Conservation (phyloP, 805 yeast genomes). For the Kuraishia ogatae region DNA sequence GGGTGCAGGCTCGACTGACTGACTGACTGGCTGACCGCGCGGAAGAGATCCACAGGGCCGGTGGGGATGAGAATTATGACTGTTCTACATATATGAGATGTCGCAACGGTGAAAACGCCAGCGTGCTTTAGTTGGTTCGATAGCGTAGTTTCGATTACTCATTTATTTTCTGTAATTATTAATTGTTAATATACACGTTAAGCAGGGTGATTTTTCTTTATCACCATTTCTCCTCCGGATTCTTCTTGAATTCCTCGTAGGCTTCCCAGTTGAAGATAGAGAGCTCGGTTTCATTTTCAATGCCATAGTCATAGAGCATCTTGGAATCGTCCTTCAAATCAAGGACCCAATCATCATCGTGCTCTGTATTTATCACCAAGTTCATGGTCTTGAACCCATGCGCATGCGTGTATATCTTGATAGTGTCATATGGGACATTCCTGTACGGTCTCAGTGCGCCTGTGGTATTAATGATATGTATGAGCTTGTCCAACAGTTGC, state of each 20-base stretch:
- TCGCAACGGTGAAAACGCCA: no score
- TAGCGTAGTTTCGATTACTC: no score
- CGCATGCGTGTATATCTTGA: constrained; percentile 89
- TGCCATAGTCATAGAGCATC: constrained; percentile 41
- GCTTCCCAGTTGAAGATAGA: constrained; percentile 67
- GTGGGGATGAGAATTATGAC: no score
- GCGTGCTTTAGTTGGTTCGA: no score
- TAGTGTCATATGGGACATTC: constrained; percentile 59
- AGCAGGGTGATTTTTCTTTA: background rate
- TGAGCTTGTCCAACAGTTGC: constrained; percentile 47
- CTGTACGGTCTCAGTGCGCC: constrained; percentile 80
- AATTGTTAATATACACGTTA: background rate
- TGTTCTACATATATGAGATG: no score
- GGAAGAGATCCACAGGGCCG: no score
- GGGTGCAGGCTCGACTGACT: no score
- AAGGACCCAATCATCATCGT: constrained; percentile 70
- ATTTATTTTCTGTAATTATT: background rate
- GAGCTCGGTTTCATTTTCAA: constrained; percentile 86
- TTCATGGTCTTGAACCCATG: constrained; percentile 93
- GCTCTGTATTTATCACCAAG: constrained; percentile 81
- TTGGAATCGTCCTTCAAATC: constrained; percentile 27
- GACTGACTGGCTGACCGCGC: no score
- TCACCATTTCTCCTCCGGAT: constrained; percentile 91
- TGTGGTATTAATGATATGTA: constrained; percentile 35
- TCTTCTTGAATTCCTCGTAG: constrained; percentile 59